Percentiles rank a stretch among this genome's conserved stretches.
Evolutionary conservation across 208 protist genomes (phyloP).

Genomic region (Trypanosoma rangeli): DNA sequence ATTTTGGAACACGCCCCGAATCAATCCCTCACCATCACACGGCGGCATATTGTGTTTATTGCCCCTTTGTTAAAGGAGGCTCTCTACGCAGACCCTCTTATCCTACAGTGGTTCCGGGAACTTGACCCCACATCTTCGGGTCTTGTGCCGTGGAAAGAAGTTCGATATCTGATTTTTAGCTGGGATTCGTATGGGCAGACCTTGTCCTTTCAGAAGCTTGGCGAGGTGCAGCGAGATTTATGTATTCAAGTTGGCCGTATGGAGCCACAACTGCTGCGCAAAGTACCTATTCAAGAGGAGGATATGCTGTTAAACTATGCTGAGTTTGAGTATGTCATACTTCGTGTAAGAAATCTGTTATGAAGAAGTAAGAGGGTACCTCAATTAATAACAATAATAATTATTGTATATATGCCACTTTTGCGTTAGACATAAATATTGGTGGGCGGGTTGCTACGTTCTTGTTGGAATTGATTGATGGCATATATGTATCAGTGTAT

Average conservation of each 20-base stretch:
- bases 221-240: conserved; percentile 61
- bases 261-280: conserved; percentile 53
- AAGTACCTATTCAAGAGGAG: conserved; percentile 66
- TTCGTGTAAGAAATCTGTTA: conserved; percentile 48
- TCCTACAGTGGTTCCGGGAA: conserved; percentile 96
- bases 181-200: conserved; percentile 50
- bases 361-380: conserved; percentile 10
- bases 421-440: neutral
- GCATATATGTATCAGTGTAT: neutral
- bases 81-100: conserved; percentile 88
- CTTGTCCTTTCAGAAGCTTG: conserved; percentile 51
- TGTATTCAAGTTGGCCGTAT: conserved; percentile 47
- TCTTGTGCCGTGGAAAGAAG: conserved; percentile 64
- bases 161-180: conserved; percentile 55
- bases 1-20: conserved; percentile 95
- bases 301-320: conserved; percentile 57
- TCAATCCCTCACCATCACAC: conserved; percentile 91
- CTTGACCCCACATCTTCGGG: conserved; percentile 93
- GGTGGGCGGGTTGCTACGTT: neutral
- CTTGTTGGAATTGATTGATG: neutral
- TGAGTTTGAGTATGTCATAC: conserved; percentile 75
- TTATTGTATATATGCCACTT: neutral
- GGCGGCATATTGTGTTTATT: conserved; percentile 64
- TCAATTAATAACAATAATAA: neutral
- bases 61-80: conserved; percentile 58